Base-by-base conservation (phyloP, 805 yeast genomes). In the Monosporozyma aerobia region DNA sequence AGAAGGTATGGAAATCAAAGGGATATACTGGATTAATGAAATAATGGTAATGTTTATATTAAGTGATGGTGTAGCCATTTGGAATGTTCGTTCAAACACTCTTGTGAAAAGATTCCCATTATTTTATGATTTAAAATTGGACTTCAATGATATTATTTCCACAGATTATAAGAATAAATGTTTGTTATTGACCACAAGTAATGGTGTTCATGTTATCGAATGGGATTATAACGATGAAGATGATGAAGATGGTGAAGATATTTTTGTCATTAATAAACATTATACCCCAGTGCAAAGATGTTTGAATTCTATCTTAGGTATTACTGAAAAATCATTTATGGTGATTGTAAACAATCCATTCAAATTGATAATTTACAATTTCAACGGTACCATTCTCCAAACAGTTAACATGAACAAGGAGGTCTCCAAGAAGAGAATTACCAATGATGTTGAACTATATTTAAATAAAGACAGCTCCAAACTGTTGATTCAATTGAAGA, bases 261-360 rank as follows among this genome's bases (percentile, higher is more conserved):
- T 43, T 9, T 22, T 22, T 13, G 25, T 43, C 30, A 43, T 23
- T 5, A 55, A 56, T 13, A 55, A 53, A 22, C 57, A 55, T 48
- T 51, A 33, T 8, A 53, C 60, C n/a, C 32, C 29, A 10, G 32
- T 48, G 5, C 44, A 37, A 29, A 35, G 35, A 27, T 48, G 50
- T 29, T 14, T 37, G 19, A 22, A 59, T 47, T 59, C 60, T 11
- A 56, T 60, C 25, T 54, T 66, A 11, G 71, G 71, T 3, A 61
- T 67, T 50, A 67, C 71, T 2, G 69, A 67, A 44, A 67, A 63
- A 53, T 64, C 69, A 10, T 54, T 67, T 16, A 62, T 67, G 16
- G 59, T 60, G 3, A 50, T 65, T 19, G 53, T 57, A 29, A 48
- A 47, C 8, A 53, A 59, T 30, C 64, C 68, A 27, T 56, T 54